phyloP scores from a whole-genome alignment of 2,329 filamentous ascomycete species.

The Rutstroemia sp. region DNA sequence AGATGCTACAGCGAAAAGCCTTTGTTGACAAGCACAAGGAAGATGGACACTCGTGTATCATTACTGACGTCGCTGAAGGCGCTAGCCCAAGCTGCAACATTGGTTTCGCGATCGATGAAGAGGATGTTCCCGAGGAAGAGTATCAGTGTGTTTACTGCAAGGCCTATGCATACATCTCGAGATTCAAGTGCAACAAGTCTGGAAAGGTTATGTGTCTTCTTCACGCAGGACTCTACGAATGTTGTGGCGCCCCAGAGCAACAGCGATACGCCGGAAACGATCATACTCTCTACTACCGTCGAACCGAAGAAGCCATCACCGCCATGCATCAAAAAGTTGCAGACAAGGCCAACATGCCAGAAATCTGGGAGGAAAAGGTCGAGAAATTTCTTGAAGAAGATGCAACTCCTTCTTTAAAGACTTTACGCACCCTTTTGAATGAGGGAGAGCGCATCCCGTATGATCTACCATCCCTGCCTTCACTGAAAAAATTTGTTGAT shows the following conservation, averaged over 20 bases:
- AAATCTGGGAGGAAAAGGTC: conserved; percentile 86
- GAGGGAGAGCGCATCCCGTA: conserved; percentile 97
- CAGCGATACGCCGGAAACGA: conserved; percentile 62
- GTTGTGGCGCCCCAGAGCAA: conserved; percentile 62
- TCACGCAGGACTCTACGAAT: conserved; percentile 74
- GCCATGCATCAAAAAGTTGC: conserved; percentile 65
- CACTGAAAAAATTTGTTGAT: conserved; percentile 84
- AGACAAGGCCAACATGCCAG: conserved; percentile 80
- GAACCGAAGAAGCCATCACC: conserved; percentile 63
- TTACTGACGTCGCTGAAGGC: conserved; percentile 25
- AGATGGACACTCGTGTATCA: conserved; percentile 29
- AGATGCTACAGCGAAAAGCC: conserved; percentile 57
- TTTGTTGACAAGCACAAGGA: conserved; percentile 62
- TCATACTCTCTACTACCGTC: conserved; percentile 72
- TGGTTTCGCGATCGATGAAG: conserved; percentile 57
- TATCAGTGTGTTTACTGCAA: conserved; percentile 92
- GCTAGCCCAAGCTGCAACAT: conserved; percentile 46
- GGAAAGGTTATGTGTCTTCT: conserved; percentile 76
- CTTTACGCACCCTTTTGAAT: conserved; percentile 72
- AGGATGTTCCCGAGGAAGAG: conserved; percentile 80
- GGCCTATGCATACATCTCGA: conserved; percentile 81
- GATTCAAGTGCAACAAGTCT: conserved; percentile 76
- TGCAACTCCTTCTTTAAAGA: conserved; percentile 76
- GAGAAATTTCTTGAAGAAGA: conserved; percentile 78
- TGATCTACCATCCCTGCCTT: conserved; percentile 72